phyloP scores from a whole-genome alignment of 106 monocot genomes.

The Chionographis japonica region DNA sequence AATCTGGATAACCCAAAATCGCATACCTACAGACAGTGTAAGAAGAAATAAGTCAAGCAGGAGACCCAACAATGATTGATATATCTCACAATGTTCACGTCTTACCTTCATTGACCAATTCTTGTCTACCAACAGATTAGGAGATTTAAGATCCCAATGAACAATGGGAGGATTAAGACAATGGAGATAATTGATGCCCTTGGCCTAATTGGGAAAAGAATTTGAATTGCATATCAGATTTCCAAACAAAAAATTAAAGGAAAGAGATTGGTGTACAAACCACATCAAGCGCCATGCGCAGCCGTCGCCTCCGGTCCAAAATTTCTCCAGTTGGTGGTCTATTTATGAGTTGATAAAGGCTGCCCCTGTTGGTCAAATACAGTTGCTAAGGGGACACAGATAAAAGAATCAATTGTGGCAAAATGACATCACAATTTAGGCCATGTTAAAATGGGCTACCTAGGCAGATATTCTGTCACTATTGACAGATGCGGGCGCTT shows the following conservation, averaged over 20 bases:
- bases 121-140: conserved; percentile 80
- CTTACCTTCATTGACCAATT: conserved; percentile 85
- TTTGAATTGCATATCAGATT: neutral
- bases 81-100: neutral
- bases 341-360: conserved; percentile 62
- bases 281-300: conserved; percentile 82
- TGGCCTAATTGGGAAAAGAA: conserved; percentile 36
- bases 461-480: conserved; percentile 82
- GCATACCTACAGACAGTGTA: conserved; percentile 42
- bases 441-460: conserved; percentile 24
- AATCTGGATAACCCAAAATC: conserved; percentile 87
- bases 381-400: neutral
- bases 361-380: conserved; percentile 43
- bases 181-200: conserved; percentile 82
- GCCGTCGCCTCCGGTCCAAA: conserved; percentile 49
- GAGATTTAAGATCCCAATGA: conserved; percentile 84
- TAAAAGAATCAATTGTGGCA: neutral
- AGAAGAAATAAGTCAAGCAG: neutral
- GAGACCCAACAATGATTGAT: neutral
- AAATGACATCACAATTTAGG: neutral
- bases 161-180: conserved; percentile 73
- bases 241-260: neutral
- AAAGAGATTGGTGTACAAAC: conserved; percentile 25
- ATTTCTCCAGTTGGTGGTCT: conserved; percentile 52
- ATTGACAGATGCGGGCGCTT: conserved; percentile 72